These are phyloP conservation scores for Acacia melanoxylon DNA, from an alignment of 306 rosid genomes.

Conservation along the genomic window DNA sequence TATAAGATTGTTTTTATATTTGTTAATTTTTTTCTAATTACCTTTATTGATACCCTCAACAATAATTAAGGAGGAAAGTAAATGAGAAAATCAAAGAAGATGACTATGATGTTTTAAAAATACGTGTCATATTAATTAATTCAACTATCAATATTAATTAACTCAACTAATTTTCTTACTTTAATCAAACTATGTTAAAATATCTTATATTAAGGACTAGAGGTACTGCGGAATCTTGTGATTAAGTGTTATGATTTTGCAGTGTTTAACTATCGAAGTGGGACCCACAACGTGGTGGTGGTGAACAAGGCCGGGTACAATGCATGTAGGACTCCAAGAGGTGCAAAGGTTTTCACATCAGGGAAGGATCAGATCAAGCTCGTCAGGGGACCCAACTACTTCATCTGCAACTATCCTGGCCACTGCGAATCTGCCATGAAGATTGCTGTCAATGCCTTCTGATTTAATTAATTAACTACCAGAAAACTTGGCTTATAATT, in stretches of 20 bases:
- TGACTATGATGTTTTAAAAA: too few relatives aligned
- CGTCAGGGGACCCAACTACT: conserved; percentile 53
- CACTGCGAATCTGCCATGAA: conserved; percentile 72
- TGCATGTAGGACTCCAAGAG: conserved; percentile 45
- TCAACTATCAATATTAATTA: too few relatives aligned
- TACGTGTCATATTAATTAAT: too few relatives aligned
- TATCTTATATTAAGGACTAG: too few relatives aligned
- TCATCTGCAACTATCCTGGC: conserved; percentile 59
- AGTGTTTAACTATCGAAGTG: conserved; percentile 53
- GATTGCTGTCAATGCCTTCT: conserved; percentile 57
- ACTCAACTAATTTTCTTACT: too few relatives aligned
- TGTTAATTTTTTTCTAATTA: too few relatives aligned
- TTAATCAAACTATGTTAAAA: too few relatives aligned
- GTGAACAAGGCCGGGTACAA: conserved; percentile 50
- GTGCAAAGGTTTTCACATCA: conserved; percentile 39
- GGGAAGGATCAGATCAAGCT: conserved; percentile 67
- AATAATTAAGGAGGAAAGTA: too few relatives aligned
- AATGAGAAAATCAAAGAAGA: too few relatives aligned
- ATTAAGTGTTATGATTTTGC: not conserved
- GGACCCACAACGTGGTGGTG: conserved; percentile 56
- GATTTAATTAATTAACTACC: not conserved
- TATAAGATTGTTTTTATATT: too few relatives aligned
- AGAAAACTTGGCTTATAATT: too few relatives aligned
- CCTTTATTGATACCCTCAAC: accelerated
- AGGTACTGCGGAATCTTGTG: too few relatives aligned